Conservation (phyloP, 371 early-diverging fungal genomes). For the Saksenaea vasiformis region DNA sequence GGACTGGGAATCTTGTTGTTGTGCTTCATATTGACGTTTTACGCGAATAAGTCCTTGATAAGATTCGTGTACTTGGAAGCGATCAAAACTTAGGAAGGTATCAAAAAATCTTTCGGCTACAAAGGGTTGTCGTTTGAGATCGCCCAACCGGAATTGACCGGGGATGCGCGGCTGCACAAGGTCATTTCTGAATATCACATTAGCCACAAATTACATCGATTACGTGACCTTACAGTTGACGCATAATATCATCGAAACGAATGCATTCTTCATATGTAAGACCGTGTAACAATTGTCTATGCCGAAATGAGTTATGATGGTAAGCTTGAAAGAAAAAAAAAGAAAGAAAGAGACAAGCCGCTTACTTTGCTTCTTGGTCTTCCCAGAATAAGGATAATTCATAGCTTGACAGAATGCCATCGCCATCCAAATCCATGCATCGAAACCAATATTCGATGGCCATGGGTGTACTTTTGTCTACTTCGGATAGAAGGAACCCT, state of each 20-base stretch:
- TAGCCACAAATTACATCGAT: neutral
- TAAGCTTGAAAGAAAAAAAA: no score
- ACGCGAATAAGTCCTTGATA: conserved; percentile 25
- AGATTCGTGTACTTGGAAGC: conserved; percentile 38
- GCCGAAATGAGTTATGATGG: neutral
- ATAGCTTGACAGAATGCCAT: conserved; percentile 77
- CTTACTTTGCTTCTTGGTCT: conserved; percentile 63
- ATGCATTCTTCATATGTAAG: conserved; percentile 18
- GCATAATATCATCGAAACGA: conserved; percentile 36
- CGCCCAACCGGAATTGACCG: conserved; percentile 30
- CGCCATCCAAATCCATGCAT: conserved; percentile 85
- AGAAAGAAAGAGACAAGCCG: no score
- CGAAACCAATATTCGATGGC: conserved; percentile 89
- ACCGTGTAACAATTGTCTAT: conserved; percentile 22
- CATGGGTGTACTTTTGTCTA: conserved; percentile 74
- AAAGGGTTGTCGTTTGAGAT: conserved; percentile 31
- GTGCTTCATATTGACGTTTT: conserved; percentile 20
- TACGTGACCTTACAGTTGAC: conserved; percentile 32
- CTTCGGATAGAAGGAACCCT: conserved; percentile 83
- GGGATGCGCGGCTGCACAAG: conserved; percentile 29
- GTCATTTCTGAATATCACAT: conserved; percentile 29
- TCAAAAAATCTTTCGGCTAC: conserved; percentile 45
- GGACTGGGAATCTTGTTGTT: conserved; percentile 2
- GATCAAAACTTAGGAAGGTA: conserved; percentile 37
- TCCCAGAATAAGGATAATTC: conserved; percentile 82